Conservation (phyloP, 148 eudicot genomes). For the Arctostaphylos glauca region DNA sequence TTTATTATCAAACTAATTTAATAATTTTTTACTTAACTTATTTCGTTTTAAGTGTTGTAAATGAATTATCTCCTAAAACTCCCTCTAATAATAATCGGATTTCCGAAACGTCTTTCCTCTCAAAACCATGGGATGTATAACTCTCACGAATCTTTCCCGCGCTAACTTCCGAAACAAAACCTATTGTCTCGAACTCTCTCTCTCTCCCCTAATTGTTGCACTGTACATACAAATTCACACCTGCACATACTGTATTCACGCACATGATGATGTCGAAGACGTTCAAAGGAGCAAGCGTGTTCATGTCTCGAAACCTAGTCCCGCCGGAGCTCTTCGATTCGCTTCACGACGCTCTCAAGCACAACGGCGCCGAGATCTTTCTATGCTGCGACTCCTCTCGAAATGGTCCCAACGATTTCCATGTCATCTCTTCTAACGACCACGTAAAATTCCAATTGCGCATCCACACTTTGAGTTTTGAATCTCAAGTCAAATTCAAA, state of each 20-base stretch:
- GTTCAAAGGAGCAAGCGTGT: conserved; percentile 74
- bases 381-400: conserved; percentile 81
- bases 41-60: too few species aligned
- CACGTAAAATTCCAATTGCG: conserved; percentile 37
- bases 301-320: conserved; percentile 77
- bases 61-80: too few species aligned
- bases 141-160: too few species aligned
- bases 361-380: conserved; percentile 66
- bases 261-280: conserved; percentile 46
- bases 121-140: too few species aligned
- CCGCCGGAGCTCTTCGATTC: conserved; percentile 88
- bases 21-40: too few species aligned
- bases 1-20: too few species aligned
- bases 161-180: too few species aligned
- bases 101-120: too few species aligned
- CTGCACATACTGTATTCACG: neutral
- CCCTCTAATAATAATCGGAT: too few species aligned
- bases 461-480: neutral
- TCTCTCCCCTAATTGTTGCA: neutral
- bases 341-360: conserved; percentile 79
- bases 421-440: conserved; percentile 63
- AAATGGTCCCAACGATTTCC: conserved; percentile 74
- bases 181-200: too few species aligned
- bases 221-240: neutral
- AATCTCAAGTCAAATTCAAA: neutral